A percentile compares a stretch with the other conserved stretches of the same genome.
These are phyloP conservation scores for Kurtzmaniella natalensis DNA, from an alignment of 1,139 yeast species.

Conservation along the genomic window DNA sequence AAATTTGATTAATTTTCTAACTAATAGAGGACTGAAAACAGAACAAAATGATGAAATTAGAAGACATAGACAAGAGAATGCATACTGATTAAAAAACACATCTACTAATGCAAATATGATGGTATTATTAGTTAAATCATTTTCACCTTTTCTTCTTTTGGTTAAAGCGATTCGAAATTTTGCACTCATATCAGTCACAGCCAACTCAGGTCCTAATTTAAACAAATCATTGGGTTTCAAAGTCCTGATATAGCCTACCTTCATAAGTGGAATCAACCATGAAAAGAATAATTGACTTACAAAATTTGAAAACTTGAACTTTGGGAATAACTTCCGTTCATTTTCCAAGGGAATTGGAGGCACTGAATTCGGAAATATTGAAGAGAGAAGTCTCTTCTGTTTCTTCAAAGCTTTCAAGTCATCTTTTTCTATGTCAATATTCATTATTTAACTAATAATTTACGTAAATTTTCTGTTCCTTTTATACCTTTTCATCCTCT, in stretches of 20 bases:
- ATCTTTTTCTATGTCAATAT: background rate
- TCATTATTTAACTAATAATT: too few relatives aligned
- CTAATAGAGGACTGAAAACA: slow-evolving; percentile 25
- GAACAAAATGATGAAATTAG: slow-evolving; percentile 14
- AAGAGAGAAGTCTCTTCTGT: slow-evolving; percentile 12
- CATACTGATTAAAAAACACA: slow-evolving; percentile 27
- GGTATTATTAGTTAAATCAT: slow-evolving; percentile 14
- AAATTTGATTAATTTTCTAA: slow-evolving; percentile 25
- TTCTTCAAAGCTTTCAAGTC: background rate
- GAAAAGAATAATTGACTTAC: slow-evolving; percentile 38
- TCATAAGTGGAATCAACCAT: slow-evolving; percentile 59
- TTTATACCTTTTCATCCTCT: too few relatives aligned
- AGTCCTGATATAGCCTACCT: slow-evolving; percentile 65
- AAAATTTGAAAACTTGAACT: slow-evolving; percentile 20
- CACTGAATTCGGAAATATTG: slow-evolving; percentile 22
- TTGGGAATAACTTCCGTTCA: slow-evolving; percentile 46
- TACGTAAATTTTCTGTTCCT: too few relatives aligned
- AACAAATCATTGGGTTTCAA: slow-evolving; percentile 61
- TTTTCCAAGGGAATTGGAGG: slow-evolving; percentile 53
- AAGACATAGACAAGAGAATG: slow-evolving; percentile 18
- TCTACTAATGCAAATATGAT: slow-evolving; percentile 18
- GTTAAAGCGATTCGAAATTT: slow-evolving; percentile 29
- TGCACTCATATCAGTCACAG: slow-evolving; percentile 43
- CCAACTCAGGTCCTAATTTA: slow-evolving; percentile 46
- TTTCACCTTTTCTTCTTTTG: slow-evolving; percentile 25